These are phyloP conservation scores for Patellifolia procumbens DNA, from an alignment of 179 eudicot species.

Conservation along the genomic window DNA sequence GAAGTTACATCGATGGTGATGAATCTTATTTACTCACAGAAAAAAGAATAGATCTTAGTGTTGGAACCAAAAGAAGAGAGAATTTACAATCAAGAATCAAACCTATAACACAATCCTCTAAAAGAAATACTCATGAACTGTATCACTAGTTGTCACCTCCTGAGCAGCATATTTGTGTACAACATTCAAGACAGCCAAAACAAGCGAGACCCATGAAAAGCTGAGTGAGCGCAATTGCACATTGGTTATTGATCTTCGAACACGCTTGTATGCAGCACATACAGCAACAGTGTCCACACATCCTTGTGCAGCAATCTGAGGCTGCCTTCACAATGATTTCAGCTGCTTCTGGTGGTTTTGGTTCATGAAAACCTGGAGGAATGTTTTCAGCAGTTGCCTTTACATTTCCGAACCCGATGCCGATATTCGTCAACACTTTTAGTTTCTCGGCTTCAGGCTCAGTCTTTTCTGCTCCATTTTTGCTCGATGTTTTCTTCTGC, in stretches of 20 bases:
- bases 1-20: neutral
- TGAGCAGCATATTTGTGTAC: constrained; percentile 50
- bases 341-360: constrained; percentile 60
- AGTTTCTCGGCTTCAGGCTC: constrained; percentile 37
- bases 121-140: neutral
- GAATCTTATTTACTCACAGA: constrained; percentile 4
- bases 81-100: neutral
- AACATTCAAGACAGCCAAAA: constrained; percentile 71
- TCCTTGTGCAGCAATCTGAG: constrained; percentile 60
- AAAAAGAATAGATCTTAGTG: neutral
- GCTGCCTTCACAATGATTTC: constrained; percentile 73
- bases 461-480: constrained; percentile 30
- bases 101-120: neutral
- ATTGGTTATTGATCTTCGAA: constrained; percentile 67
- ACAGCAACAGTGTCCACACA: constrained; percentile 66
- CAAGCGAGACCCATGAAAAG: constrained; percentile 60
- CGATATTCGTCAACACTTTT: constrained; percentile 38
- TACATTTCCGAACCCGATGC: constrained; percentile 77
- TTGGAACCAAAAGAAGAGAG: neutral
- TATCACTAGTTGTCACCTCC: constrained; percentile 35
- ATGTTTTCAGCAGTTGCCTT: constrained; percentile 72
- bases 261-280: constrained; percentile 74
- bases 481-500: constrained; percentile 39
- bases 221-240: constrained; percentile 70
- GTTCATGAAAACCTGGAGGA: constrained; percentile 58